phyloP scores from a whole-genome alignment of 352 stramenopile species.

The Lagenidium giganteum region DNA sequence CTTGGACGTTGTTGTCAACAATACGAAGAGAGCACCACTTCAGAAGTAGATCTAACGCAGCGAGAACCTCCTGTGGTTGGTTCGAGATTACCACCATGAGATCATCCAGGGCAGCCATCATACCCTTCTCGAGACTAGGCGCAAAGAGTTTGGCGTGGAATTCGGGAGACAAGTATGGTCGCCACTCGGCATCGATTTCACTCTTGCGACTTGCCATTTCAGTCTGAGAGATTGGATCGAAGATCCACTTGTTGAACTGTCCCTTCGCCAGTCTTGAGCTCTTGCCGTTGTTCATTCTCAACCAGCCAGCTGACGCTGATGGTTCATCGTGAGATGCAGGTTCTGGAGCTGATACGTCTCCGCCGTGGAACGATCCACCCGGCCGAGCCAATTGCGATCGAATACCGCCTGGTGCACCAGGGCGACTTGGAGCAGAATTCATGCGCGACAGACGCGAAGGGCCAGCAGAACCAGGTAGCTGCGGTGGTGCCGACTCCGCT shows the following conservation, averaged over 20 bases:
- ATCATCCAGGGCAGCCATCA: slow-evolving; percentile 75
- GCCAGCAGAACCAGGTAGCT: background rate
- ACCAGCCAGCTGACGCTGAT: slow-evolving; percentile 17
- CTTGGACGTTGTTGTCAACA: slow-evolving; percentile 87
- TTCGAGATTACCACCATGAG: slow-evolving; percentile 57
- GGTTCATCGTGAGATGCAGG: slow-evolving; percentile 15
- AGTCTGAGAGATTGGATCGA: slow-evolving; percentile 58
- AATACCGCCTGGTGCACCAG: background rate
- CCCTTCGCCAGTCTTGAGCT: slow-evolving; percentile 46
- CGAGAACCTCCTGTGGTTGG: slow-evolving; percentile 63
- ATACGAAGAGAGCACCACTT: slow-evolving; percentile 85
- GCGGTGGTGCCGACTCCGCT: slow-evolving; percentile 1
- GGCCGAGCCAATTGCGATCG: slow-evolving; percentile 9
- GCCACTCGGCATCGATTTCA: slow-evolving; percentile 78
- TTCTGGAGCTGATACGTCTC: slow-evolving; percentile 10
- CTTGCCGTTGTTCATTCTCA: slow-evolving; percentile 72
- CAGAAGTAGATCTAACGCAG: slow-evolving; percentile 68
- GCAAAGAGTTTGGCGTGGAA: slow-evolving; percentile 81
- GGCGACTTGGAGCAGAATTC: slow-evolving; percentile 9
- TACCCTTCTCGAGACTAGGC: slow-evolving; percentile 72
- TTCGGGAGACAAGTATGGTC: slow-evolving; percentile 54
- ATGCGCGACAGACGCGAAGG: slow-evolving; percentile 4
- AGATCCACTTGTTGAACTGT: slow-evolving; percentile 83
- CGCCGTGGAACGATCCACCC: slow-evolving; percentile 21
- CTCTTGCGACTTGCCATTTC: slow-evolving; percentile 67